Conservation (phyloP, 1,139 yeast species). For the Candida dubliniensis region DNA sequence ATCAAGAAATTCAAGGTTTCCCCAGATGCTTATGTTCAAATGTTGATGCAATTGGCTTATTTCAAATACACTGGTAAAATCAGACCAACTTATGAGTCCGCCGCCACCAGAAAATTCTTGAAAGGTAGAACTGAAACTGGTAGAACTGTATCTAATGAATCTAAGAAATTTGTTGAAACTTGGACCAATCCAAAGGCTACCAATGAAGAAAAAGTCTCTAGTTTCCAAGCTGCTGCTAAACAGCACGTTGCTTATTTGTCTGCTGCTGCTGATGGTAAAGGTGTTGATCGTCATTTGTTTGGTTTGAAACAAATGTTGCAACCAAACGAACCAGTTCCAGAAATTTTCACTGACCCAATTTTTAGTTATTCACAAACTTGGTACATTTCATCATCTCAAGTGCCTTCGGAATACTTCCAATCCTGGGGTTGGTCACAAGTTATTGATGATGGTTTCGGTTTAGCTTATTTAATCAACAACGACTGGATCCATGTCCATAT, state of each 20-base stretch:
- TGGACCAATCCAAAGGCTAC: slow-evolving; percentile 66
- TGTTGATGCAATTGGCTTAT: slow-evolving; percentile 73
- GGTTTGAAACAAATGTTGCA: slow-evolving; percentile 78
- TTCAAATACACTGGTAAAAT: slow-evolving; percentile 78
- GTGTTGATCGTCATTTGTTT: slow-evolving; percentile 91
- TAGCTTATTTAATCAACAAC: slow-evolving; percentile 88
- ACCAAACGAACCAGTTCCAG: slow-evolving; percentile 64
- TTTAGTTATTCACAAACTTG: slow-evolving; percentile 76
- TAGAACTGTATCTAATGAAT: slow-evolving; percentile 79
- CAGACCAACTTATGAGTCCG: slow-evolving; percentile 94
- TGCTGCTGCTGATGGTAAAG: slow-evolving; percentile 82
- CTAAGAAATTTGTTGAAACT: slow-evolving; percentile 69
- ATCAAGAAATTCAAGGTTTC: slow-evolving; percentile 69
- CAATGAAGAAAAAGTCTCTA: slow-evolving; percentile 58
- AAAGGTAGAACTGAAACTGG: slow-evolving; percentile 97
- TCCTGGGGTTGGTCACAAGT: slow-evolving; percentile 98
- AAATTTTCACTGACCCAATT: slow-evolving; percentile 73
- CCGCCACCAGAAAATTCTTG: slow-evolving; percentile 86
- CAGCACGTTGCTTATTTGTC: slow-evolving; percentile 75
- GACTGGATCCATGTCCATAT: slow-evolving; percentile 87
- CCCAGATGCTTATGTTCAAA: slow-evolving; percentile 78
- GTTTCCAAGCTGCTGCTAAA: slow-evolving; percentile 71
- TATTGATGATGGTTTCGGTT: slow-evolving; percentile 88
- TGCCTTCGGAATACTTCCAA: slow-evolving; percentile 83
- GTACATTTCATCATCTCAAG: slow-evolving; percentile 87